These are phyloP conservation scores for Pyronema omphalodes DNA, from an alignment of 495 filamentous ascomycete genomes.

Conservation along the genomic window DNA sequence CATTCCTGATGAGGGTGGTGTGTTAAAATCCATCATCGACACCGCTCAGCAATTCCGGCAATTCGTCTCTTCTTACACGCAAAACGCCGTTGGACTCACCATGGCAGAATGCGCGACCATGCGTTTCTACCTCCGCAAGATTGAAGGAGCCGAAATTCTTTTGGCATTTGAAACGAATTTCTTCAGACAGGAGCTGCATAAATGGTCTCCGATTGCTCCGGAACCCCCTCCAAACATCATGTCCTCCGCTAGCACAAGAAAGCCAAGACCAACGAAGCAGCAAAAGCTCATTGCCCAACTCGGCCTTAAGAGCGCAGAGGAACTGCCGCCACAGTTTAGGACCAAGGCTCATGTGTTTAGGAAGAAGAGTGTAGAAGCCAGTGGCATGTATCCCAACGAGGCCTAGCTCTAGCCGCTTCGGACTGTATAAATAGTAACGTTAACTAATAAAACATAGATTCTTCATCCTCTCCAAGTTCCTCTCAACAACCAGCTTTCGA, in stretches of 20 bases:
- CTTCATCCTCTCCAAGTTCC: slow-evolving; percentile 4
- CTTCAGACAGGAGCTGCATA: slow-evolving; percentile 89
- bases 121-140: slow-evolving; percentile 96
- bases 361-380: slow-evolving; percentile 28
- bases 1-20: slow-evolving; percentile 86
- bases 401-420: slow-evolving; percentile 17
- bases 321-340: slow-evolving; percentile 62
- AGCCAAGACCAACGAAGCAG: slow-evolving; percentile 90
- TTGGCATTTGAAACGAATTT: slow-evolving; percentile 89
- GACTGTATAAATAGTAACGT: slow-evolving; percentile 6
- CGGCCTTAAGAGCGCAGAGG: slow-evolving; percentile 70
- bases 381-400: slow-evolving; percentile 17
- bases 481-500: background rate
- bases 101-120: slow-evolving; percentile 72
- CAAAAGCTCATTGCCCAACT: slow-evolving; percentile 85
- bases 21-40: slow-evolving; percentile 64
- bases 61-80: slow-evolving; percentile 55
- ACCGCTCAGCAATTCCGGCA: slow-evolving; percentile 69
- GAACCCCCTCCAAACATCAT: slow-evolving; percentile 67
- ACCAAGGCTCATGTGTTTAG: slow-evolving; percentile 51
- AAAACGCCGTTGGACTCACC: slow-evolving; percentile 56
- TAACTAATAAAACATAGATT: slow-evolving; percentile 4
- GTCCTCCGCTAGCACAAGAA: slow-evolving; percentile 78
- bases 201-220: slow-evolving; percentile 83
- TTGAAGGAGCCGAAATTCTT: slow-evolving; percentile 92